Base-by-base conservation (phyloP, 1,284 basidiomycete genomes). In the Malassezia japonica region DNA sequence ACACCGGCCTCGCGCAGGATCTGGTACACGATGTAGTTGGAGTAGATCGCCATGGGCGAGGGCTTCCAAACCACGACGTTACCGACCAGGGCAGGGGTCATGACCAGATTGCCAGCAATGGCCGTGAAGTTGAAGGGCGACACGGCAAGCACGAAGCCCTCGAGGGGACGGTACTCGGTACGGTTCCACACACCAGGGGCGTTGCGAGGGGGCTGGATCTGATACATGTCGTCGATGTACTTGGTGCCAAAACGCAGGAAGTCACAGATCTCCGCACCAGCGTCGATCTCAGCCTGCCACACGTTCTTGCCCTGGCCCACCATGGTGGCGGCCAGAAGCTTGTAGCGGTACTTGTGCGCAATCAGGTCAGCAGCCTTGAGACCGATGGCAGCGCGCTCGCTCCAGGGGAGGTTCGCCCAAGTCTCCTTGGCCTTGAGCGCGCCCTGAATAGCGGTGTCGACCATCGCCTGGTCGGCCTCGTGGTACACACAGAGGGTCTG, bases 211-310 rank as follows among this genome's bases (percentile, higher is more conserved):
- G 92, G 92, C 70, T 99, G 92, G 63, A 86, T 83, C 38, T 82
- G 70, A 75, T 96, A 98, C 55, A 98, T 78, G 67, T 96, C 86
- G 75, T 96, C 88, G 32, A 95, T 89, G 72, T 85, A 96, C 76
- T 94, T 91, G 68, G 91, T 90, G 37, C 88, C 87, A 70, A 98
- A 99, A 57, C 94, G 81, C 76, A 95, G 82, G 79, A 99, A 99
- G 75, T 99, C 92, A 50, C 79, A 58, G 53, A 87, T 86, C 82
- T 96, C 92, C 15, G 94, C 92, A 24, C 90, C 92, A 46, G 94
- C 87, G 75, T 99, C 92, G 59, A 99, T 98, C 79, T 99, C 92
- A 20, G 92, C 94, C 77, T 99, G 92, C 92, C 92, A 98, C 10
- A 82, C 84, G 74, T 96, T 99, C 82, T 99, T 99, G 46, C 94